Base-by-base conservation (phyloP, 345 rosid species). In the Moricandia moricandioides region DNA sequence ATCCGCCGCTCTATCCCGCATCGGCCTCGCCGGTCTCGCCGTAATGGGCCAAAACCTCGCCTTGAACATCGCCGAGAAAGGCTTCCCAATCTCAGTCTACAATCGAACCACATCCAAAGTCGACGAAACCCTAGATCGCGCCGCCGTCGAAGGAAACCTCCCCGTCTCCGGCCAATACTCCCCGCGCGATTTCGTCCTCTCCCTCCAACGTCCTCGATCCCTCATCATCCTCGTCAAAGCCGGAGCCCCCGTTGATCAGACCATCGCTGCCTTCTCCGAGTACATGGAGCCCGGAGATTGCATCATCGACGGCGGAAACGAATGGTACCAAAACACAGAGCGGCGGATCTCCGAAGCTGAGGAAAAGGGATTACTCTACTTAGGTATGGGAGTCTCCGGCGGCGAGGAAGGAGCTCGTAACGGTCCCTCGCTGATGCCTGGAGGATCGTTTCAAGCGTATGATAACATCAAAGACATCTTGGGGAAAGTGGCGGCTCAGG, bases 21-120 rank as follows among this genome's bases (percentile, higher is more conserved):
- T 93, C 7, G 97, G 97, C 56, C 88, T 92, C 7, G 96, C 94
- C 6, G 96, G 98, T 8, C 89, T 94, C n/a, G 98, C 98, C 77
- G 98, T 94, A 5, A 94, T 94, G 96, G 97, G 98, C 29, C 98
- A 91, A 24, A 94, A 94, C 82, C 85, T 94, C 31, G 96, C 98
- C 67, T 85, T 93, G 3, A 93, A 93, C 87, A 79, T 93, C 69
- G 96, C 96, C 78, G 96, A 91, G 67, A 93, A 91, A 82, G 96
- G 97, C 51, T 93, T 93, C 79, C 96, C 96, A 1, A 91, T 93
- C 84, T 93, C 96, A 62, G 97, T 91, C 76, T 91, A 89, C 85
- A 93, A 93, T 67, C 90, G 97, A 43, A 91, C 96, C 16, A 33
- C 91, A 4, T 85, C 98, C 78, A 91, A 94, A 73, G 90, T 90